phyloP scores from a whole-genome alignment of 208 protist species.

The Wallacemonas collosoma region DNA sequence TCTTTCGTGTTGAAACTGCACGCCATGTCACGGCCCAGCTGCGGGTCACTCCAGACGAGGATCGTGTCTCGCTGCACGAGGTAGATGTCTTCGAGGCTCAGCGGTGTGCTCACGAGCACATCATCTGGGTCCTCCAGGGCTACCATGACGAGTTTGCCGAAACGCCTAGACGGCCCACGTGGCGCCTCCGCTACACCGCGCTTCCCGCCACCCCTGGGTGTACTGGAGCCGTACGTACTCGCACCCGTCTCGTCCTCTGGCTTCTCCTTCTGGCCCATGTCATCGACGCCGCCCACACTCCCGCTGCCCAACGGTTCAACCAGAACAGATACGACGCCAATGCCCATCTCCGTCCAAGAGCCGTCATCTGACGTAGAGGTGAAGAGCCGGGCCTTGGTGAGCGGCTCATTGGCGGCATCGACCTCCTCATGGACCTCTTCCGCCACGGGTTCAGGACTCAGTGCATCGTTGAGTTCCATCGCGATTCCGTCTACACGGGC shows the following conservation, averaged over 20 bases:
- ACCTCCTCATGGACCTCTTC: constrained; percentile 12
- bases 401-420: constrained; percentile 21
- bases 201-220: constrained; percentile 16
- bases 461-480: neutral
- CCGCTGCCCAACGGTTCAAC: neutral
- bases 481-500: too few relatives aligned
- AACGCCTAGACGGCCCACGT: neutral
- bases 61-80: constrained; percentile 70
- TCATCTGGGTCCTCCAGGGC: constrained; percentile 55
- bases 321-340: constrained; percentile 53
- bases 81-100: constrained; percentile 67
- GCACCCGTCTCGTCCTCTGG: neutral
- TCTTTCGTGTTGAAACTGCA: constrained; percentile 72
- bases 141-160: constrained; percentile 51
- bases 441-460: constrained; percentile 7
- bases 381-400: constrained; percentile 83
- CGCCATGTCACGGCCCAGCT: constrained; percentile 65
- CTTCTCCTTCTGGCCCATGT: constrained; percentile 20
- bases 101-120: constrained; percentile 64
- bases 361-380: constrained; percentile 42
- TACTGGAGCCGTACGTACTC: neutral
- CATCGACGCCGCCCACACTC: constrained; percentile 3
- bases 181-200: constrained; percentile 23
- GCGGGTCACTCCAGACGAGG: constrained; percentile 70
- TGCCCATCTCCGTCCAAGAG: constrained; percentile 67